phyloP scores from a whole-genome alignment of 257 asterid species.

The Euphrasia confusa region DNA sequence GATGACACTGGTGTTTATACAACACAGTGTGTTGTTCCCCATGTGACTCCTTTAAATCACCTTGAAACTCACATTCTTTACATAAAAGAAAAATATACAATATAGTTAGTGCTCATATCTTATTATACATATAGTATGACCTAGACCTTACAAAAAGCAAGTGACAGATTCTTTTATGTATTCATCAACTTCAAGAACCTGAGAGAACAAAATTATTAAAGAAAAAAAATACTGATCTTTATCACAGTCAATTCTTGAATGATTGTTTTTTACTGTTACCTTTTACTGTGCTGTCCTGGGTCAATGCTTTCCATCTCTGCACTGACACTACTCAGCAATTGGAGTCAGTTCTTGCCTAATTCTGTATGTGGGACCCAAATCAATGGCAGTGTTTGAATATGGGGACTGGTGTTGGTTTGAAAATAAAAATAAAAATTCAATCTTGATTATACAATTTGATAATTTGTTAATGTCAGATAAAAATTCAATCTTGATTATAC shows the following conservation, averaged over 20 bases:
- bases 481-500: not conserved
- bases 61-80: conserved; percentile 34
- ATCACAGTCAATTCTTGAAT: conserved; percentile 15
- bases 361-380: conserved; percentile 26
- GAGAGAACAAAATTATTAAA: not conserved
- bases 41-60: conserved; percentile 44
- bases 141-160: conserved; percentile 1
- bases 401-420: conserved; percentile 1
- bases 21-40: conserved; percentile 36
- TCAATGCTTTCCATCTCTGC: conserved; percentile 14
- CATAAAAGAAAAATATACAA: conserved; percentile 22
- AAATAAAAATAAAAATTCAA: conserved; percentile 20
- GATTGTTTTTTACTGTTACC: conserved; percentile 25
- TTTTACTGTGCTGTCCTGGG: conserved; percentile 20
- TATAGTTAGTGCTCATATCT: conserved; percentile 9
- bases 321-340: conserved; percentile 21
- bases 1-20: conserved; percentile 40
- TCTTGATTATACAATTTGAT: not conserved
- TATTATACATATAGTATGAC: not conserved
- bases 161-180: conserved; percentile 21
- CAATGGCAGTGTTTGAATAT: conserved; percentile 15
- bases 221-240: not conserved
- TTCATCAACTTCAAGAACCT: conserved; percentile 35
- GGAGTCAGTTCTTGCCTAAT: conserved; percentile 18
- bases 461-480: too few relatives aligned